Evolutionary conservation across 108 stramenopile species (phyloP), one percentile per base, ranked within the genome.

Genomic region (Fistulifera pelliculosa): DNA sequence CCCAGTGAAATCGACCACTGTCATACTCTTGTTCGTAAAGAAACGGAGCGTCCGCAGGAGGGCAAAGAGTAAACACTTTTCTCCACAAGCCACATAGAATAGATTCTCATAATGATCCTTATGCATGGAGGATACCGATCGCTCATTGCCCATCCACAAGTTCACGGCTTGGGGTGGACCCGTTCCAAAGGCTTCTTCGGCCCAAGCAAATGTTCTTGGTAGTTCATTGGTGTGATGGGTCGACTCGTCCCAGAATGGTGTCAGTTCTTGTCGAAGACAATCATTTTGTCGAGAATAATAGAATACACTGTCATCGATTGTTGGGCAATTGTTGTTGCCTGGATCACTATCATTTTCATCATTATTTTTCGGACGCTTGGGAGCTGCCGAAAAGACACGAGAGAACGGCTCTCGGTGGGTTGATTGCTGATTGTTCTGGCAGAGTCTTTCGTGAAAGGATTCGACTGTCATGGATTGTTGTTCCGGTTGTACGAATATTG

Each of bases 21-120:
- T 42, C 19, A 59, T 62, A 77, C 19, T 73, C 63, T 27, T 62
- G 62, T 41, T 88, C 80, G 49, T 76, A 70, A 38, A 97, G 62
- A 21, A 81, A 88, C 16, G 83, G 58, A 27, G 74, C 75, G 65
- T 91, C 88, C 0, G 90, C 67, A 3, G 96, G 96, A 6, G 96
- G 94, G 53, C 81, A 77, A 5, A 97, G 57, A 6, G 80, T 70
- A 74, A 97, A 97, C 21, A 85, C 74, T 98, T 98, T 64, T 94
- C 79, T 11, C 97, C 97, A 47, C 77, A 78, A 15, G 85, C 59
- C 11, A 96, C 94, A 56, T 76, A 83, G 55, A 94, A 95, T 43
- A 98, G 67, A 66, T 98, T 98, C 54, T 97, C 95, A 47, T 94
- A 98, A 56, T 83, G 91, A 66, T 98, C 97, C 62, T 94, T 94